A percentile compares a stretch with the other conserved stretches of the same genome.
Evolutionary conservation across 2,329 filamentous ascomycete genomes (phyloP).

Genomic region (Trichoderma sp.): DNA sequence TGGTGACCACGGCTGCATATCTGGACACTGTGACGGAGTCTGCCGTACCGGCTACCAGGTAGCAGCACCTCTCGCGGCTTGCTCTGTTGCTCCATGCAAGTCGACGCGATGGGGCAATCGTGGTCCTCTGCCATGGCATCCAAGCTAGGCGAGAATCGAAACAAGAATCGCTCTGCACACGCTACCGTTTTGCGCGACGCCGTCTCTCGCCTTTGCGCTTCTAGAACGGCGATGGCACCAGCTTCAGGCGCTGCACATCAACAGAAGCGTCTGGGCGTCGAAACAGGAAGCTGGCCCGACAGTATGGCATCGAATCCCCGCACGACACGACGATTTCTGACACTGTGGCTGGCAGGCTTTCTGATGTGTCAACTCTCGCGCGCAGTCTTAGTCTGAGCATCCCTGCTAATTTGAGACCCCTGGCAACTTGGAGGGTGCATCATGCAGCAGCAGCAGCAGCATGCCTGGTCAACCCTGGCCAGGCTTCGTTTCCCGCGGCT

Average conservation of each 20-base stretch:
- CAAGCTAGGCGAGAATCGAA: slow-evolving; percentile 7
- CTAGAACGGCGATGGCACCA: slow-evolving; percentile 15
- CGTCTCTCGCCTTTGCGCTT: slow-evolving; percentile 2
- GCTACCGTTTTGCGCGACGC: neutral
- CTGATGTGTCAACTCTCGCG: slow-evolving; percentile 28
- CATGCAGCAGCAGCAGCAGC: slow-evolving; percentile 23
- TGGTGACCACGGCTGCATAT: slow-evolving; percentile 1
- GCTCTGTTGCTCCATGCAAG: slow-evolving; percentile 14
- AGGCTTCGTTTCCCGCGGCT: slow-evolving; percentile 24
- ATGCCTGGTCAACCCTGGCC: slow-evolving; percentile 17
- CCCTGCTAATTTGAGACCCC: slow-evolving; percentile 25
- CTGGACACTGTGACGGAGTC: slow-evolving; percentile 2
- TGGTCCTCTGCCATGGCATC: neutral
- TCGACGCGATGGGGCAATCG: slow-evolving; percentile 5
- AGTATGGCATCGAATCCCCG: slow-evolving; percentile 29
- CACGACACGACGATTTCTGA: slow-evolving; percentile 18
- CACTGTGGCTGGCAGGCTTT: slow-evolving; percentile 26
- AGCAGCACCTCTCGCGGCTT: slow-evolving; percentile 11
- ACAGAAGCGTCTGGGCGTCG: slow-evolving; percentile 4
- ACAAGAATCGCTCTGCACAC: neutral
- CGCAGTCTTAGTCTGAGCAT: slow-evolving; percentile 2
- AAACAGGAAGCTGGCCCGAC: slow-evolving; percentile 31
- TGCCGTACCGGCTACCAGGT: slow-evolving; percentile 24
- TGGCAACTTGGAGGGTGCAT: slow-evolving; percentile 14
- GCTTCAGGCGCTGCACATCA: neutral